Base-by-base conservation (phyloP, 371 early-diverging fungal species). In the Syncephalastrum monosporum region DNA sequence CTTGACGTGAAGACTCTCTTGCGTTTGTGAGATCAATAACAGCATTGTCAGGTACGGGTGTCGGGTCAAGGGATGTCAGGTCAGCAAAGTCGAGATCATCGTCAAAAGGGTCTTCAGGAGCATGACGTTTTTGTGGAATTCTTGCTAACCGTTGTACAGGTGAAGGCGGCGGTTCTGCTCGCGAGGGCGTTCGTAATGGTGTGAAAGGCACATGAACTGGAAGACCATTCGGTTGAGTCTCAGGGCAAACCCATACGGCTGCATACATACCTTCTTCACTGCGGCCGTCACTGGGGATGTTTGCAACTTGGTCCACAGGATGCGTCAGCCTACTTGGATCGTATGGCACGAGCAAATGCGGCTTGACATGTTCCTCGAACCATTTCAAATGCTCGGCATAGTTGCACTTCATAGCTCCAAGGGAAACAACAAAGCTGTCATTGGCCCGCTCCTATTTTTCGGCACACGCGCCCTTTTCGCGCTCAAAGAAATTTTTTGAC, bases 401-500 rank as follows among this genome's bases (percentile, higher is more conserved):
- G 43, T 62, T 62, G n/a, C 27, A 17, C 43, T 48, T 52, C 63
- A 62, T 62, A 19, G 38, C 10, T 33, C 38, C 38, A 33, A 33
- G 38, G 8, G 38, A 12, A 33, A 33, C 38, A 33, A 33, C 38
- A 33, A 33, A 10, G 38, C 38, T 33, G 38, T 33, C 38, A 8
- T 33, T 33, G 38, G 38, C 38, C 2, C 38, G 2, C 38, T 33
- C 38, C 38, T 33, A 10, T 33, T 33, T 33, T 33, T 10, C 10
- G 38, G 38, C 2, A 10, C 38, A 33, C 38, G 38, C 38, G 38
- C 38, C 8, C 38, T 33, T 33, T 33, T 33, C 38, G 38, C 38
- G 38, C 38, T 12, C 38, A 33, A 33, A 33, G 38, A 33, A 33
- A 33, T 33, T 33, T 33, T 33, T 33, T 33, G 38, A 33, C 38